These are phyloP conservation scores for Neurospora sp. DNA, from an alignment of 495 filamentous ascomycete species.

Conservation along the genomic window DNA sequence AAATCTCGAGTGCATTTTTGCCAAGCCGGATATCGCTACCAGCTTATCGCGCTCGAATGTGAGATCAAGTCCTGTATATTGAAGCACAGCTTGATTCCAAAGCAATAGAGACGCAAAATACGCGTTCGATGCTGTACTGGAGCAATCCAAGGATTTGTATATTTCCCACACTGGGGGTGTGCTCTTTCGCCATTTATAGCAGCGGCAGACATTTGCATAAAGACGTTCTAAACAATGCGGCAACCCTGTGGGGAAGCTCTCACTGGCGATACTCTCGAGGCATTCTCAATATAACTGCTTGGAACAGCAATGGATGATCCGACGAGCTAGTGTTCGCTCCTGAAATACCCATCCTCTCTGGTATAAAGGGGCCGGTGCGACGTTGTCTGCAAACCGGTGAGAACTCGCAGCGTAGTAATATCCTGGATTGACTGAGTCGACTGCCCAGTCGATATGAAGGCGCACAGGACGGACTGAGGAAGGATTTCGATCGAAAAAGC, in stretches of 20 bases:
- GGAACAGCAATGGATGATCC: background rate
- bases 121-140: fast-evolving
- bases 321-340: background rate
- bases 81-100: fast-evolving
- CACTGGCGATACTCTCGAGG: background rate
- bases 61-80: background rate
- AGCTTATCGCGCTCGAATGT: background rate
- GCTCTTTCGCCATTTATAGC: background rate
- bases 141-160: fast-evolving
- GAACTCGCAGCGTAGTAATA: background rate
- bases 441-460: background rate
- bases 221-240: too few species aligned
- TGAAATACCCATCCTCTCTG: constrained; percentile 1
- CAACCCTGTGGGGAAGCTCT: background rate
- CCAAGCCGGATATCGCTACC: background rate
- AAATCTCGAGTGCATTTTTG: background rate
- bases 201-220: too few species aligned
- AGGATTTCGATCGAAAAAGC: background rate
- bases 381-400: background rate
- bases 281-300: constrained; percentile 2
- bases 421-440: too few species aligned
- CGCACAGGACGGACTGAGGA: background rate
- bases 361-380: background rate
- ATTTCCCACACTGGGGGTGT: background rate
- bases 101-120: background rate